Conservation (phyloP, 2,329 filamentous ascomycete genomes). For the Cyclaneusma minus region DNA sequence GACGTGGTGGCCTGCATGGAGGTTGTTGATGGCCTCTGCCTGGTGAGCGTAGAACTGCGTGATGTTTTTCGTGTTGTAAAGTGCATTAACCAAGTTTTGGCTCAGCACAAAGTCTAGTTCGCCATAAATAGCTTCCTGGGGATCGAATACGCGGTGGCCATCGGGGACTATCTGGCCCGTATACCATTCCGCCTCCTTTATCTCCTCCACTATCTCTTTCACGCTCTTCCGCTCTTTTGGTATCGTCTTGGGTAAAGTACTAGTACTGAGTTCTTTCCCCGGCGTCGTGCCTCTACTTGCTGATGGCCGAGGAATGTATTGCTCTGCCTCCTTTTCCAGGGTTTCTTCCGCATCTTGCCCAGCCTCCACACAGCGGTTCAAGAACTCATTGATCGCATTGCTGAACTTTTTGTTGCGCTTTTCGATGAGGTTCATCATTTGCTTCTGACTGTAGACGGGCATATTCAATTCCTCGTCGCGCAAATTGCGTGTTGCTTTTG, state of each 20-base stretch:
- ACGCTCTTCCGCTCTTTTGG: slow-evolving; percentile 69
- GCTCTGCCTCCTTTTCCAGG: slow-evolving; percentile 40
- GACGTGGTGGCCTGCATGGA: slow-evolving; percentile 70
- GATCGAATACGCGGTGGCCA: slow-evolving; percentile 80
- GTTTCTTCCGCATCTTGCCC: slow-evolving; percentile 50
- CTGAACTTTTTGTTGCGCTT: slow-evolving; percentile 76
- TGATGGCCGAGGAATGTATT: slow-evolving; percentile 46
- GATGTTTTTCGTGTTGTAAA: slow-evolving; percentile 86
- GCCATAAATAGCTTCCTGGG: slow-evolving; percentile 67
- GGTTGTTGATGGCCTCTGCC: slow-evolving; percentile 78
- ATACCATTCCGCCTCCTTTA: slow-evolving; percentile 77
- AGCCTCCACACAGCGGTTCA: slow-evolving; percentile 56
- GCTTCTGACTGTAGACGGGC: slow-evolving; percentile 84
- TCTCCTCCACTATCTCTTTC: slow-evolving; percentile 69
- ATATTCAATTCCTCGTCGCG: slow-evolving; percentile 73
- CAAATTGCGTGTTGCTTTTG: slow-evolving; percentile 50
- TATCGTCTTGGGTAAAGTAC: slow-evolving; percentile 51
- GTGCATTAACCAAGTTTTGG: slow-evolving; percentile 83
- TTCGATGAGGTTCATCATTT: slow-evolving; percentile 79
- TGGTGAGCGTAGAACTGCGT: slow-evolving; percentile 82
- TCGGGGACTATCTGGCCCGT: slow-evolving; percentile 84
- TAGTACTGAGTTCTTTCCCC: slow-evolving; percentile 19
- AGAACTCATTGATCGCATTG: slow-evolving; percentile 59
- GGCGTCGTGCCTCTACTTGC: slow-evolving; percentile 22
- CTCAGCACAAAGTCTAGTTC: slow-evolving; percentile 76